A percentile compares a stretch with the other conserved stretches of the same genome.
Conservation (phyloP, 2,329 filamentous ascomycete species). For the Pyrenochaeta sp. region DNA sequence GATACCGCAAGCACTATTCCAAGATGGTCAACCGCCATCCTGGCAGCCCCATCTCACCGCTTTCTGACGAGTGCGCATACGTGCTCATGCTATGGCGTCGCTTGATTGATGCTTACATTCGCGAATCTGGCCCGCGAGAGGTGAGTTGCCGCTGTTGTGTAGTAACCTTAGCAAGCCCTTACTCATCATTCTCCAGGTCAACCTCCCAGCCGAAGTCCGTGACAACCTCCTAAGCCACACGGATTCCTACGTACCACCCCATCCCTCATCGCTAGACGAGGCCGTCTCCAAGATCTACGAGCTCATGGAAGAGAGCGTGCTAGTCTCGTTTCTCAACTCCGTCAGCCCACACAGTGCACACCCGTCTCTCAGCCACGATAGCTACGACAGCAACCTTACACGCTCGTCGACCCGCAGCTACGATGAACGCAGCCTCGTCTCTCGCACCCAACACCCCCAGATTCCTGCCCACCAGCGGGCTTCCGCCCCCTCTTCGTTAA, state of each 20-base stretch:
- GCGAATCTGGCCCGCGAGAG: conserved; percentile 47
- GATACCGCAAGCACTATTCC: conserved; percentile 75
- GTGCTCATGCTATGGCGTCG: conserved; percentile 85
- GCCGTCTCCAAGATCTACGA: conserved; percentile 91
- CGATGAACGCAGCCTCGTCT: conserved; percentile 47
- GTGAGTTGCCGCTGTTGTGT: conserved; percentile 20
- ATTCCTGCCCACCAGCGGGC: conserved; percentile 45
- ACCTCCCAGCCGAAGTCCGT: conserved; percentile 84
- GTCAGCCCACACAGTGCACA: conserved; percentile 59
- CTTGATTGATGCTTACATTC: conserved; percentile 87
- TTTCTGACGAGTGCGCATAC: conserved; percentile 69
- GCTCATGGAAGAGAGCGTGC: conserved; percentile 95
- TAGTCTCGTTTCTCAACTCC: conserved; percentile 88
- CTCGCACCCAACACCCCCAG: conserved; percentile 39
- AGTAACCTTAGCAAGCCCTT: neutral
- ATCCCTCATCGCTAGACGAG: conserved; percentile 78
- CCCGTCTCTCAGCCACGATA: conserved; percentile 50
- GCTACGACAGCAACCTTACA: conserved; percentile 49
- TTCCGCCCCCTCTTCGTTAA: conserved; percentile 49
- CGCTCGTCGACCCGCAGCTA: conserved; percentile 50
- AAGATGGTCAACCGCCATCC: conserved; percentile 62
- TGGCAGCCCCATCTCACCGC: conserved; percentile 57
- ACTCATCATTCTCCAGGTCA: conserved; percentile 54
- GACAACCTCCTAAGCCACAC: conserved; percentile 76
- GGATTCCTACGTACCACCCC: conserved; percentile 67